Base-by-base conservation (phyloP, 371 early-diverging fungal species). In the Apophysomyces variabilis region DNA sequence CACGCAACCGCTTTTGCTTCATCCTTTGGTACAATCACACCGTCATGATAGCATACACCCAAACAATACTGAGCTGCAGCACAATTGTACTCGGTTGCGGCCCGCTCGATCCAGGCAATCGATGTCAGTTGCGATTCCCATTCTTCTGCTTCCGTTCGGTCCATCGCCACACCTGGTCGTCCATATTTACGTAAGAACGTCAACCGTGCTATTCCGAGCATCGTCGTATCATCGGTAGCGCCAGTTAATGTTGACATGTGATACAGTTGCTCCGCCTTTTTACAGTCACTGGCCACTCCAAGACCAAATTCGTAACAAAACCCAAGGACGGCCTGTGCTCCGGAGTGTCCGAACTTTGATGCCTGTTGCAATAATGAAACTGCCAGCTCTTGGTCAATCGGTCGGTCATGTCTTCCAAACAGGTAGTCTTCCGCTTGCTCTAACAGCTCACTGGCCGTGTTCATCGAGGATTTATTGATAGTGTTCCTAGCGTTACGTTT, bases 301-400 rank as follows among this genome's bases (percentile, higher is more conserved):
- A 92, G 72, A 4, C 90, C 93, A 75, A 92, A 92, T 66, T 95
- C 96, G 70, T 82, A 84, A 62, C 88, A 88, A 59, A 88, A 87
- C 8, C 84, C 88, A 32, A 87, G 74, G 3, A 83, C 69, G 13
- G 79, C 85, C 41, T 78, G 78, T 26, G 87, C 84, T 38, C 77
- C 77, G 12, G 75, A 26, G 61, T 77, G 75, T 16, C 80, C 78
- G 35, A 76, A 62, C 21, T 72, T 72, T 37, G 77, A 61, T 38
- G 80, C 74, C 39, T 74, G 75, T 63, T 74, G 71, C 47, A 81
- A 77, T 60, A 73, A 72, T 35, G 76, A 70, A 6, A 82, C 75
- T 7, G 85, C 82, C 43, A 72, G 66, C 38, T 68, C 38, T 60
- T 77, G 78, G 60, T 85, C 75, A 47, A 73, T 65, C 57, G 67